Evolutionary conservation across 208 protist species (phyloP), one percentile per base, ranked within the genome.

Genomic region (Crithidia bombi): DNA sequence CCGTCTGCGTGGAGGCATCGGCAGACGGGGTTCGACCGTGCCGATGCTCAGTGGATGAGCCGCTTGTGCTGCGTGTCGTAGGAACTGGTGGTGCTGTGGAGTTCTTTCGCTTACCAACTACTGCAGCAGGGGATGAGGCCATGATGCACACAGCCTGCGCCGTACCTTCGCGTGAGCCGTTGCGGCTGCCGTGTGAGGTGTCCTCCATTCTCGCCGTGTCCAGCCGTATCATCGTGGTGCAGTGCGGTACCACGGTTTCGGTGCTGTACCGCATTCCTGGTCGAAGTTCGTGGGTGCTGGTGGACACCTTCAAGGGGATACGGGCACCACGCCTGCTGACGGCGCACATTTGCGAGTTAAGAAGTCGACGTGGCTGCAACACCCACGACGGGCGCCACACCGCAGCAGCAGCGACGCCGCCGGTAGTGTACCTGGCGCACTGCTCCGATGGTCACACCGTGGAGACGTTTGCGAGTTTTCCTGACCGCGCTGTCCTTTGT

Each of bases 361-460:
- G n/a, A n/a, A n/a, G n/a, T 7, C 5, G 23, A 14, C 25, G 30
- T 19, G 5, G 43, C n/a, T n/a, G n/a, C n/a, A 47, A 23, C 14
- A 5, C 43, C 21, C 17, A 19, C 17, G 5, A 5, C 14, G 6
- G 17, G 15, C 10, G 15, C 4, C 7, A 19, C 30, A n/a, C 19
- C 17, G 15, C 61, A 41, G 25, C 9, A 38, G 47, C 5, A 14
- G 28, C 19, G 21, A 36, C 38, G 14, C 36, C 50, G 2, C 49
- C n/a, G 21, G 19, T 23, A 4, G 70, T 69, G 0, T 86, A 58
- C 74, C 28, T 90, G 19, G 75, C 80, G 32, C 88, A 94, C 63
- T 94, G 85, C 74, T 91, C 88, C 0, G 80, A 94, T 52, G 86
- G 86, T 3, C 21, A 57, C 51, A 63, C 66, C 2, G 47, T 79